Evolutionary conservation across 352 stramenopile species (phyloP).

Genomic region (Globisporangium lucens): DNA sequence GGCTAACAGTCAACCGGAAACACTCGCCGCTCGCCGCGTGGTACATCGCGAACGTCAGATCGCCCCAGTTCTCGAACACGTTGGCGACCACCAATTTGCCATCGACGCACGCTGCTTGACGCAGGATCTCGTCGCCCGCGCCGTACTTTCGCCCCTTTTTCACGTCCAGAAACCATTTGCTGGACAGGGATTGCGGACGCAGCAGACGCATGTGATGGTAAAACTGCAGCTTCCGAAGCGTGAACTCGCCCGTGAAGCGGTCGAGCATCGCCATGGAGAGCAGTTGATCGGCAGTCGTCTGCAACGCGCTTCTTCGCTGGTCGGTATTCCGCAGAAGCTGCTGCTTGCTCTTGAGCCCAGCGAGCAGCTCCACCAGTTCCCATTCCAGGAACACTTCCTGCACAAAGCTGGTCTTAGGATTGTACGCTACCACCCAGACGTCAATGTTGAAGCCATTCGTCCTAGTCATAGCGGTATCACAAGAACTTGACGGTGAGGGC

Average conservation of each 20-base stretch:
- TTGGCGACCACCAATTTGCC: constrained; percentile 48
- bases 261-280: constrained; percentile 65
- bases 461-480: constrained; percentile 13
- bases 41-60: constrained; percentile 58
- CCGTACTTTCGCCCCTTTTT: constrained; percentile 55
- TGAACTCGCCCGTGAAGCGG: constrained; percentile 67
- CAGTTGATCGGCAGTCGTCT: constrained; percentile 40
- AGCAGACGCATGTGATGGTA: constrained; percentile 60
- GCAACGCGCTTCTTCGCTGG: constrained; percentile 11
- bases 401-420: constrained; percentile 29
- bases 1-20: constrained; percentile 28
- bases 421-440: constrained; percentile 57
- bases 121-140: constrained; percentile 65
- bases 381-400: constrained; percentile 71
- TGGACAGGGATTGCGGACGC: constrained; percentile 46
- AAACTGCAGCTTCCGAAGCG: constrained; percentile 62
- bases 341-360: constrained; percentile 16
- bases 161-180: constrained; percentile 61
- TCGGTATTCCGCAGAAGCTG: background rate
- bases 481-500: constrained; percentile 7
- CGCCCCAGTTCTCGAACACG: constrained; percentile 80
- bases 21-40: constrained; percentile 31
- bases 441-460: constrained; percentile 15
- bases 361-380: constrained; percentile 60
- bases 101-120: constrained; percentile 45